Evolutionary conservation across 139 green algal species (phyloP).

Genomic region (Tetradesmus lagerheimii): DNA sequence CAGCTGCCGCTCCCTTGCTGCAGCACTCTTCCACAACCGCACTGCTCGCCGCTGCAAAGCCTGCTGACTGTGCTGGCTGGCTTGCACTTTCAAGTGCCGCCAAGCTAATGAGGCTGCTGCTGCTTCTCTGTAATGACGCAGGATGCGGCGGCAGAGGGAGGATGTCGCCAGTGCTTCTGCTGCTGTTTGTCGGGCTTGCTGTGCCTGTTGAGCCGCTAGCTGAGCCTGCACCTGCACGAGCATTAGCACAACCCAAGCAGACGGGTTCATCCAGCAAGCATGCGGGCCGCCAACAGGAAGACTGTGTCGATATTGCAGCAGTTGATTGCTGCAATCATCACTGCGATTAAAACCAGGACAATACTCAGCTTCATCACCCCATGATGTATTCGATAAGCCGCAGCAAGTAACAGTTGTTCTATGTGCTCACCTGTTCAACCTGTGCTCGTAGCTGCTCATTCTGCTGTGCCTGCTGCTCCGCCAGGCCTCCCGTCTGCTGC

Average conservation of each 20-base stretch:
- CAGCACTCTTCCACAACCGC: neutral
- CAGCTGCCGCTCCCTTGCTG: neutral
- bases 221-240: neutral
- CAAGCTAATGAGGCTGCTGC: neutral
- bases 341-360: too few species aligned
- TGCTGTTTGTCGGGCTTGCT: neutral
- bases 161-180: neutral
- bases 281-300: too few species aligned
- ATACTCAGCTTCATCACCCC: neutral
- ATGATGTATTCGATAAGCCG: neutral
- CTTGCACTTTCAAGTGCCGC: neutral
- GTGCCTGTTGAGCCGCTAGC: neutral
- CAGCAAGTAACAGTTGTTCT: too few species aligned
- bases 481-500: neutral
- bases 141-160: neutral
- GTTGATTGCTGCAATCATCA: too few species aligned
- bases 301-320: too few species aligned
- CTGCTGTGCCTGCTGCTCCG: neutral
- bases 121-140: neutral
- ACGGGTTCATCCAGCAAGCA: neutral
- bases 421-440: slow-evolving; percentile 18
- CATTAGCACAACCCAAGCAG: neutral
- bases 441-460: slow-evolving; percentile 21
- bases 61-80: neutral
- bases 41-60: neutral